Conservation (phyloP, 192 early-diverging fungal genomes). For the Rhizoclosmatium globosum region DNA sequence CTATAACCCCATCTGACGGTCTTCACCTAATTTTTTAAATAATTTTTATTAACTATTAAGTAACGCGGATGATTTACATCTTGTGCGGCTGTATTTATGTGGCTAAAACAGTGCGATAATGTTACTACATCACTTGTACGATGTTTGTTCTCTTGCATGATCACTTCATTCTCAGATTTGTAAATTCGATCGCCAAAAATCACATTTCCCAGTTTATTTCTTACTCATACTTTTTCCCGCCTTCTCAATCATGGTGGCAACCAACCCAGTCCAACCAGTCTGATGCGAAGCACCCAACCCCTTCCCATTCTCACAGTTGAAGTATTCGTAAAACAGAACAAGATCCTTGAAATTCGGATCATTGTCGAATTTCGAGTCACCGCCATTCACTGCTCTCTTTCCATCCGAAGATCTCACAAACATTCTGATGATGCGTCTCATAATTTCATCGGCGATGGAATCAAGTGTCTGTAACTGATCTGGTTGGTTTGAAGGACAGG, state of each 20-base stretch:
- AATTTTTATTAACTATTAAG: too few relatives aligned
- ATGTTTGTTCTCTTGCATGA: too few relatives aligned
- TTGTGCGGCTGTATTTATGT: too few relatives aligned
- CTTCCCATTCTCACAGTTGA: slow-evolving; percentile 58
- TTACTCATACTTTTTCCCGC: not conserved
- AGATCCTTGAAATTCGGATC: slow-evolving; percentile 57
- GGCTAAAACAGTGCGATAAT: too few relatives aligned
- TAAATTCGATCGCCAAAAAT: too few relatives aligned
- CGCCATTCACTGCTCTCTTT: slow-evolving; percentile 51
- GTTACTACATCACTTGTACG: too few relatives aligned
- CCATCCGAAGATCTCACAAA: slow-evolving; percentile 47
- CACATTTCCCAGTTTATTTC: too few relatives aligned
- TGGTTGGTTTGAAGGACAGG: slow-evolving; percentile 25
- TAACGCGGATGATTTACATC: too few relatives aligned
- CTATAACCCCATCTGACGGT: too few relatives aligned
- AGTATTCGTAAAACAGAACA: slow-evolving; percentile 63
- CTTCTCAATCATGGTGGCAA: slow-evolving; percentile 50
- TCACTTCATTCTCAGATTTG: too few relatives aligned
- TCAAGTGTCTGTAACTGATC: slow-evolving; percentile 23
- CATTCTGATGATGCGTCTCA: slow-evolving; percentile 37
- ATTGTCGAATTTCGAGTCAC: slow-evolving; percentile 42
- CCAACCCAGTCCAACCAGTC: slow-evolving; percentile 63
- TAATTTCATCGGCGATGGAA: slow-evolving; percentile 40
- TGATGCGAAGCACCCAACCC: slow-evolving; percentile 65
- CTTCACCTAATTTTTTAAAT: too few relatives aligned